Conservation (phyloP, 139 green algal genomes). For the Coccomyxa sp. region DNA sequence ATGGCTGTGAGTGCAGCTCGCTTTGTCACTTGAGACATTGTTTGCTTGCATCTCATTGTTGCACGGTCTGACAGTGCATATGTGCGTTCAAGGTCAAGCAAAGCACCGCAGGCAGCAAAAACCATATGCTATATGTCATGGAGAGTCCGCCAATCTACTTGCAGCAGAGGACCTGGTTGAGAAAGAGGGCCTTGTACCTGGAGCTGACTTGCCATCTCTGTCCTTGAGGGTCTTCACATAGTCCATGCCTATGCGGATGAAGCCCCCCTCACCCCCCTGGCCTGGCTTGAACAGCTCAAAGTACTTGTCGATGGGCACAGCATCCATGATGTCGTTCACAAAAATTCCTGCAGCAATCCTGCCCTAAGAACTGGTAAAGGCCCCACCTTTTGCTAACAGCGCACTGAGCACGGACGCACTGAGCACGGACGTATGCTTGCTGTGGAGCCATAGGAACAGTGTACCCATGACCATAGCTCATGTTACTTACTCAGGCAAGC, state of each 20-base stretch:
- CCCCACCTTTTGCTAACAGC: too few species aligned
- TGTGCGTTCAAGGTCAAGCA: too few species aligned
- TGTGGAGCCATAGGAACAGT: too few species aligned
- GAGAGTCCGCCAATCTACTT: too few species aligned
- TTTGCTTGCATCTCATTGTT: neutral
- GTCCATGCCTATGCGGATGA: conserved; percentile 78
- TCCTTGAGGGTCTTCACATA: conserved; percentile 31
- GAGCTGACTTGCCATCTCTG: neutral
- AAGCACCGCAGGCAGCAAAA: too few species aligned
- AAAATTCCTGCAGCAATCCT: conserved; percentile 86
- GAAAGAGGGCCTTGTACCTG: neutral
- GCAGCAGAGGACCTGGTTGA: too few species aligned
- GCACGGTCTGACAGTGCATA: neutral
- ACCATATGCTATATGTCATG: too few species aligned
- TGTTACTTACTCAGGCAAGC: too few species aligned
- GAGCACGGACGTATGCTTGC: too few species aligned
- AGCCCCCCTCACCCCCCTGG: conserved; percentile 69
- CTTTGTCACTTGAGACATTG: neutral
- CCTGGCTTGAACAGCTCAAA: conserved; percentile 92
- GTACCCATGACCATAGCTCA: too few species aligned
- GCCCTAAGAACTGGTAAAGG: too few species aligned
- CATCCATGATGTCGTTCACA: conserved; percentile 84
- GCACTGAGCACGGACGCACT: too few species aligned
- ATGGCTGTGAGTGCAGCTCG: neutral
- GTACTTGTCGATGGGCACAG: conserved; percentile 91